These are phyloP conservation scores for Lipomyces lipofer DNA, from an alignment of 805 yeast genomes.

Conservation along the genomic window DNA sequence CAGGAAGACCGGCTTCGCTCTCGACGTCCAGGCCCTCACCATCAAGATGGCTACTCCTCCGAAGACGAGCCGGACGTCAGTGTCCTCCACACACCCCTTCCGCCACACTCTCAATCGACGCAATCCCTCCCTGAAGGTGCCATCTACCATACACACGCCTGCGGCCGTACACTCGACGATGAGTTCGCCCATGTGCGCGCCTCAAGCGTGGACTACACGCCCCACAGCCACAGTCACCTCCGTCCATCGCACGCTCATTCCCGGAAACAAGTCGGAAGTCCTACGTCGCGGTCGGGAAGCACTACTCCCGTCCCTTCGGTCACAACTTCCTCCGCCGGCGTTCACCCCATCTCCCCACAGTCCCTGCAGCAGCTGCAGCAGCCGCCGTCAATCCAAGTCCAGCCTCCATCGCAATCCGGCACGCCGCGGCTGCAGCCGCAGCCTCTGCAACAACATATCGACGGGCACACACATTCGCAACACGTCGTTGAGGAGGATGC, in stretches of 20 bases:
- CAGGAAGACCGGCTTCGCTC: slow-evolving; percentile 34
- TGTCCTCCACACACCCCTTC: neutral
- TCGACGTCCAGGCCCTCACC: neutral
- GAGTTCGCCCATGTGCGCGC: neutral
- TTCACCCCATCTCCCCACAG: neutral
- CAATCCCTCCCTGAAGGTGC: slow-evolving; percentile 19
- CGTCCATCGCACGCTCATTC: neutral
- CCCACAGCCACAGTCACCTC: neutral
- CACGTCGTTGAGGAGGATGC: neutral
- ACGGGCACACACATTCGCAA: neutral
- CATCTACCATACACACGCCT: neutral
- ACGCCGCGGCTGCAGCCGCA: slow-evolving; percentile 3
- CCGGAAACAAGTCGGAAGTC: too few relatives aligned
- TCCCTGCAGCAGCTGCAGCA: neutral
- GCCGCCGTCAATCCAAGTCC: neutral
- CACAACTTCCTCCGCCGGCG: neutral
- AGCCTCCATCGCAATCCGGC: neutral
- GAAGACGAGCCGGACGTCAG: slow-evolving; percentile 8
- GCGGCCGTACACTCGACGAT: slow-evolving; percentile 1
- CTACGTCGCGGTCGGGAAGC: too few relatives aligned
- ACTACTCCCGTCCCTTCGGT: too few relatives aligned
- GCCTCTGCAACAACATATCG: slow-evolving; percentile 4
- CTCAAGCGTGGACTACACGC: neutral
- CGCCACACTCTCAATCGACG: slow-evolving; percentile 10
- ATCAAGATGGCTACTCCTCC: slow-evolving; percentile 1